Evolutionary conservation across 2,329 filamentous ascomycete species (phyloP), one percentile per base, ranked within the genome.

Genomic region (Pestalotiopsis sp.): DNA sequence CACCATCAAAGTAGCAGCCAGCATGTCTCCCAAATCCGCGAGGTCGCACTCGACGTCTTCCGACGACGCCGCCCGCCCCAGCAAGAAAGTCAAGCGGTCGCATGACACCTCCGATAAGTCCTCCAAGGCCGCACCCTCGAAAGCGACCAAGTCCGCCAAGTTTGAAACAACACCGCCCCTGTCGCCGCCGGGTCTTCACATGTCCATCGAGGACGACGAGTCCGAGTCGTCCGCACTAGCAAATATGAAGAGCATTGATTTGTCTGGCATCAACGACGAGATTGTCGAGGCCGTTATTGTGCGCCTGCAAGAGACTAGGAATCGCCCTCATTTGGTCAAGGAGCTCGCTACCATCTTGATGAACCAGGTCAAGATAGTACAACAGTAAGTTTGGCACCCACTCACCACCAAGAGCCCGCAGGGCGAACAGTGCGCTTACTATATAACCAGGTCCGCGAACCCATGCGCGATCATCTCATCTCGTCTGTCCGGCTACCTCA

Each of bases 381-480:
- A 97, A 84, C 95, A 95, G 95, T 98, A 90, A 81, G 94, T 89
- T 71, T 69, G 25, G 17, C 41, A 61, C 17, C 27, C 20, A 36
- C 23, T 6, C 41, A 5, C 17, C 9, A 38, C 9, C 38, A n/a
- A 25, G 20, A 14, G 27, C 52, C 61, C 56, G 63, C 20, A 13
- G 61, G 20, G 59, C 49, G 65, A 31, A 23, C 25, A 31, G 25
- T n/a, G 45, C 61, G 39, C 71, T 74, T 73, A 73, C 72, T 72
- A 75, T 69, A 70, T 64, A 56, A 72, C 68, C 79, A 98, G 96
- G 82, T 98, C 96, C 73, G 94, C 95, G 66, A 98, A 98, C 79
- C 95, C 95, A 68, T 94, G 93, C 77, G 95, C 96, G 69, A 94
- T 99, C 75, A 95, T 99, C 74, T 97, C 95, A 2, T 98, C 96